Conservation (phyloP, 2,329 filamentous ascomycete species). For the Dactylella cylindrospora region DNA sequence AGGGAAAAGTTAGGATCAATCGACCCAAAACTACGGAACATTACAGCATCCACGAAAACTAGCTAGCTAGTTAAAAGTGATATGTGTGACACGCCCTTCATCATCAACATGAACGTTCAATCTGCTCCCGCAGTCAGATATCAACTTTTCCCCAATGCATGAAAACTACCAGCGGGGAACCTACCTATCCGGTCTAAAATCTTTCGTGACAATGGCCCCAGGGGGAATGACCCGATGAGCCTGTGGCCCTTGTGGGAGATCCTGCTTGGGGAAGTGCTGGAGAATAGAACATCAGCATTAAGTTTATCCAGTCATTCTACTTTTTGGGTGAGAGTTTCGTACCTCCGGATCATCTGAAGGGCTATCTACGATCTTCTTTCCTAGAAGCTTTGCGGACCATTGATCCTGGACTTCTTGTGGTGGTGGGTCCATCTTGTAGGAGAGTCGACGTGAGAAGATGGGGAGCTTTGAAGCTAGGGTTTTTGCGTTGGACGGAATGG, state of each 20-base stretch:
- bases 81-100: constrained; percentile 45
- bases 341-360: constrained; percentile 26
- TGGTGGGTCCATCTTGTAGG: constrained; percentile 10
- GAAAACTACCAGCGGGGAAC: too few species aligned
- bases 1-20: too few species aligned
- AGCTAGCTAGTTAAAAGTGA: constrained; percentile 44
- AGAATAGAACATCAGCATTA: neutral
- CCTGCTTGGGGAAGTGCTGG: constrained; percentile 44
- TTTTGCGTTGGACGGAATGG: too few species aligned
- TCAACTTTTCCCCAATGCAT: neutral
- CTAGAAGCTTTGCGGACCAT: constrained; percentile 46
- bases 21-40: too few species aligned
- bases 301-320: too few species aligned
- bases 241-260: constrained; percentile 45
- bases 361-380: constrained; percentile 46
- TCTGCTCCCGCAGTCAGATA: constrained; percentile 22
- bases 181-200: constrained; percentile 46
- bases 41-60: too few species aligned
- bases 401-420: constrained; percentile 20
- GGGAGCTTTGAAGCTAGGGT: too few species aligned
- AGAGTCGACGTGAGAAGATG: too few species aligned
- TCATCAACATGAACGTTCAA: constrained; percentile 48
- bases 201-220: constrained; percentile 44
- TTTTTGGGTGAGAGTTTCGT: neutral
- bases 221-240: constrained; percentile 46